Conservation (phyloP, 2,329 filamentous ascomycete species). For the Dactylellina drechsleri region DNA sequence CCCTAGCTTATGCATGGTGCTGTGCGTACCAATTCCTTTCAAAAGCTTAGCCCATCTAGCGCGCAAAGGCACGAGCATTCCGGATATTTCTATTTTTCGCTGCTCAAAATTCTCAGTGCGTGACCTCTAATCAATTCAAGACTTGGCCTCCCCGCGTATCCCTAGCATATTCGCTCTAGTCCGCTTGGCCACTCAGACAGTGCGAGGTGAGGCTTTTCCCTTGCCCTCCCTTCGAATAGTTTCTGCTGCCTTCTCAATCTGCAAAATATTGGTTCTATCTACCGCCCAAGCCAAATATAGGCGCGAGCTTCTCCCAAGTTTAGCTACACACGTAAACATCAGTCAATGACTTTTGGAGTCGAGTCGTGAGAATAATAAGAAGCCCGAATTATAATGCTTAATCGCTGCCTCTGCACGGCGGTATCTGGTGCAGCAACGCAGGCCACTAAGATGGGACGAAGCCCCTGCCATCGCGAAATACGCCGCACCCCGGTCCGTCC, state of each 20-base stretch:
- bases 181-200: neutral
- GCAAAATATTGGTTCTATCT: constrained; percentile 32
- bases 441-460: constrained; percentile 50
- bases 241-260: neutral
- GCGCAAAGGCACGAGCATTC: constrained; percentile 16
- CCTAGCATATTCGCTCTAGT: constrained; percentile 1
- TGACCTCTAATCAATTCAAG: constrained; percentile 18
- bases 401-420: constrained; percentile 33
- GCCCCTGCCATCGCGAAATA: constrained; percentile 26
- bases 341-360: no score
- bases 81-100: constrained; percentile 37
- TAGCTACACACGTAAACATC: constrained; percentile 16
- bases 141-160: constrained; percentile 19
- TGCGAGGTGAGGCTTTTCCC: neutral
- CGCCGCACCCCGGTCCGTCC: constrained; percentile 19
- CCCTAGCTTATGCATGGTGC: neutral
- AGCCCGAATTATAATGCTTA: neutral
- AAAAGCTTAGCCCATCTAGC: no score
- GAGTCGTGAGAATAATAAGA: no score
- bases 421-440: constrained; percentile 47
- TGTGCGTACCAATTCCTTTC: neutral
- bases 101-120: constrained; percentile 33
- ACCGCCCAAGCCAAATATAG: constrained; percentile 34
- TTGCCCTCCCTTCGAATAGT: neutral
- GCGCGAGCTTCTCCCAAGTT: constrained; percentile 45